Conservation (phyloP, 176 grass and related monocot genomes). For the Rhynchospora breviuscula region DNA sequence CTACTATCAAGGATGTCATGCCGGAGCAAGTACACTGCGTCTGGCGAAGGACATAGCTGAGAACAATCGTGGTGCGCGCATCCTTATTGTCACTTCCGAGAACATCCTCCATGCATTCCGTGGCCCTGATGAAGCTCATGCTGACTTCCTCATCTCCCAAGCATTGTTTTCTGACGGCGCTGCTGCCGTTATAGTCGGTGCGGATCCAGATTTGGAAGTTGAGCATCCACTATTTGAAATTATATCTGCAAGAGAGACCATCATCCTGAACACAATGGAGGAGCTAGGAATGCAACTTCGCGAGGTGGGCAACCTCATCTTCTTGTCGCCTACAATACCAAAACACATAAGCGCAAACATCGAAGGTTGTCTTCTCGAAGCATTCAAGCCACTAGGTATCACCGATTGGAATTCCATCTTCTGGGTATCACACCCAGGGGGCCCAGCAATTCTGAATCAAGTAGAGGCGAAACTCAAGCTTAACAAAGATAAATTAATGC, state of each 20-base stretch:
- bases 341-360: constrained; percentile 33
- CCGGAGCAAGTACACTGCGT: constrained; percentile 28
- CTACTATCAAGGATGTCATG: constrained; percentile 12
- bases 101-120: constrained; percentile 34
- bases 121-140: constrained; percentile 19
- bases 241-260: constrained; percentile 27
- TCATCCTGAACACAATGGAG: constrained; percentile 26
- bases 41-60: constrained; percentile 64
- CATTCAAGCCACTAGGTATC: constrained; percentile 17
- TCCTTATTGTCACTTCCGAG: constrained; percentile 49
- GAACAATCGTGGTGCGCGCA: constrained; percentile 47
- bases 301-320: constrained; percentile 18
- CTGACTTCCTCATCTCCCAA: constrained; percentile 41
- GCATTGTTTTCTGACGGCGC: constrained; percentile 47
- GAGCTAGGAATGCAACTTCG: background rate
- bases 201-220: constrained; percentile 5
- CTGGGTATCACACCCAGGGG: constrained; percentile 46
- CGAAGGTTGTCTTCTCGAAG: constrained; percentile 29
- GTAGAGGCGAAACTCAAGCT: constrained; percentile 36
- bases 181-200: constrained; percentile 30
- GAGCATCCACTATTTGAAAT: constrained; percentile 49
- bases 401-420: constrained; percentile 62
- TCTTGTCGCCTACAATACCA: constrained; percentile 5
- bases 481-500: constrained; percentile 22
- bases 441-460: constrained; percentile 31